Conservation (phyloP, 2,329 filamentous ascomycete genomes). For the Stylonectria norvegica region DNA sequence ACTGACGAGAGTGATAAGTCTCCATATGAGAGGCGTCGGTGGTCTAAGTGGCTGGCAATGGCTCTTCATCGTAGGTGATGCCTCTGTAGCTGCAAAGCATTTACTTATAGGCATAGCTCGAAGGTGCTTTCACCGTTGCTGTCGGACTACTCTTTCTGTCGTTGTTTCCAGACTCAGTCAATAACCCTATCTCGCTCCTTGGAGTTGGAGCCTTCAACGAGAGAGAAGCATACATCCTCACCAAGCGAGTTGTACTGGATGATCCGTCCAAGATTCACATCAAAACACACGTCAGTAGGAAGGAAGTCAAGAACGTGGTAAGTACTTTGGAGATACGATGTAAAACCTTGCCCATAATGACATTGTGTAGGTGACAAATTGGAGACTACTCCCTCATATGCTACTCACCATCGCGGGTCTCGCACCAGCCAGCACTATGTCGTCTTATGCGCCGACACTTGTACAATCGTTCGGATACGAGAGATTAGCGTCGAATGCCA, state of each 20-base stretch:
- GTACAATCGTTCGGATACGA: constrained; percentile 35
- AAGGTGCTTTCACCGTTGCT: constrained; percentile 36
- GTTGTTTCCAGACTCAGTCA: constrained; percentile 18
- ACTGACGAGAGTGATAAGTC: constrained; percentile 4
- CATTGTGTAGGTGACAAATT: constrained; percentile 35
- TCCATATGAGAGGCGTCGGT: constrained; percentile 23
- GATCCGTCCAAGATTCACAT: constrained; percentile 32
- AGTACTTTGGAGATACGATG: constrained; percentile 1
- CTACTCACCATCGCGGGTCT: constrained; percentile 18
- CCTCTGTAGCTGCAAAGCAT: background rate
- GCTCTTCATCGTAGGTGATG: constrained; percentile 19
- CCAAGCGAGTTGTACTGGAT: constrained; percentile 26
- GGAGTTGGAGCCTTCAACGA: constrained; percentile 28
- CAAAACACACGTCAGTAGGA: constrained; percentile 28
- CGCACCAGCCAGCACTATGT: constrained; percentile 14
- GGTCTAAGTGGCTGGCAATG: constrained; percentile 26
- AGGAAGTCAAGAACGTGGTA: constrained; percentile 35
- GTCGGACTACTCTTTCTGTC: constrained; percentile 16
- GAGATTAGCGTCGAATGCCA: constrained; percentile 27
- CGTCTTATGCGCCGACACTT: constrained; percentile 21
- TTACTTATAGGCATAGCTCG: constrained; percentile 12
- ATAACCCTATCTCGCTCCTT: constrained; percentile 30
- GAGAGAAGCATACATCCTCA: constrained; percentile 34
- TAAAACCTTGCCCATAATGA: background rate
- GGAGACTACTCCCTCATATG: constrained; percentile 35